Evolutionary conservation across 1,284 basidiomycete genomes (phyloP), one percentile per base, ranked within the genome.

Genomic region (Ganoderma lucidum): DNA sequence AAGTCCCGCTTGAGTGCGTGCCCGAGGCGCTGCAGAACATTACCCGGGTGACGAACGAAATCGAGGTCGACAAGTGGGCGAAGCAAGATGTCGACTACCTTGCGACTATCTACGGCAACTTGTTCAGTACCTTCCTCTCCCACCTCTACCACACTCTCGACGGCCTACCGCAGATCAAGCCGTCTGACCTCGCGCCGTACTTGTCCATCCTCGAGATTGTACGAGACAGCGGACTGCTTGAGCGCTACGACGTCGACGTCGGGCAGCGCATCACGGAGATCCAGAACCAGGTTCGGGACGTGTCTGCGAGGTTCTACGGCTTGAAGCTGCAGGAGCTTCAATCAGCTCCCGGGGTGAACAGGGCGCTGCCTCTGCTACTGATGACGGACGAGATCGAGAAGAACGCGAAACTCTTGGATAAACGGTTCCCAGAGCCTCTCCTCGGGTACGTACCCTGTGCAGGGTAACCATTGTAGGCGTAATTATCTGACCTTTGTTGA

Each of bases 1-100:
- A 97, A 74, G 94, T 98, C 6, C 97, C 97, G 3, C 83, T 97
- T 74, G 97, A 98, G 76, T 99, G 97, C 80, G 90, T 99, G 63
- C 93, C 93, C 0, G 97, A 99, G 79, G 96, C 96, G 17, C 81
- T 98, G 59, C 86, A 89, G 63, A 88, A 89, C 62, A 87, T 97
- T 17, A 83, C 85, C 42, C 93, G 92, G 76, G 87, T 91, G 2
- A 85, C 93, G 75, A 83, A 87, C 48, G 94, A 96, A 72, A 85
- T 86, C 48, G 87, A 89, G 60, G 72, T 96, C 55, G 91, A 92
- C 63, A 84, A 87, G 55, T 99, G 97, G 97, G 88, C 94, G 6
- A 83, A 82, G 48, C 84, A 88, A 70, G 97, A 99, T 77, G 95
- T 96, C 44, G 92, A 93, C 70, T 88, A 89, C 75, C 84, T 94